These are phyloP conservation scores for Trypanosoma lewisi DNA, from an alignment of 208 protist genomes.

Conservation along the genomic window DNA sequence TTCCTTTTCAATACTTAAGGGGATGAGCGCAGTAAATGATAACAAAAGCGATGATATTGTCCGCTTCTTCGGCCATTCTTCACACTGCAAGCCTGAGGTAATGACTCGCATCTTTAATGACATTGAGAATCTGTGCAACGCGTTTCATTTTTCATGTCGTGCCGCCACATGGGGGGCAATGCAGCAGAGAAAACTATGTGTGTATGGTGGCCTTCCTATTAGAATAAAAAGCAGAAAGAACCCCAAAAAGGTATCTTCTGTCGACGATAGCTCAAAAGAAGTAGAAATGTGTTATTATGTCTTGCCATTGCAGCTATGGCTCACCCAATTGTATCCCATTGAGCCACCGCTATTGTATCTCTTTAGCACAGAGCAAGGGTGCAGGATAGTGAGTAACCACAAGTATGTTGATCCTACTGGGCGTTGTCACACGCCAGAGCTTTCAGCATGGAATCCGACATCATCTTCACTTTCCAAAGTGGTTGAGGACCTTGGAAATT, in stretches of 20 bases:
- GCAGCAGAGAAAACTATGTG: conserved; percentile 53
- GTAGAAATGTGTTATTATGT: conserved; percentile 15
- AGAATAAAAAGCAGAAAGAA: conserved; percentile 9
- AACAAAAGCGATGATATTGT: conserved; percentile 33
- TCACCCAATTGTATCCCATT: conserved; percentile 48
- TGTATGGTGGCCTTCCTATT: conserved; percentile 56
- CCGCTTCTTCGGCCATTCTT: conserved; percentile 38
- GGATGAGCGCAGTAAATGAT: background rate
- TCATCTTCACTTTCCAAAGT: conserved; percentile 35
- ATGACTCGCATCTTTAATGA: conserved; percentile 58
- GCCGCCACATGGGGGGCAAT: conserved; percentile 47
- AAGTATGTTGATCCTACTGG: conserved; percentile 58
- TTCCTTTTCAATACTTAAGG: no score
- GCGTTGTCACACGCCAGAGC: conserved; percentile 40
- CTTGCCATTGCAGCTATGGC: conserved; percentile 63
- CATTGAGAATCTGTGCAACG: conserved; percentile 28
- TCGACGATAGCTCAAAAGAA: background rate
- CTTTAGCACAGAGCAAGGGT: conserved; percentile 17
- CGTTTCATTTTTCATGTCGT: conserved; percentile 31
- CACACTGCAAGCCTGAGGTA: conserved; percentile 37
- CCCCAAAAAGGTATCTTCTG: background rate
- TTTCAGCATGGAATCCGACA: conserved; percentile 47
- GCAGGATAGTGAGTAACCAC: conserved; percentile 47
- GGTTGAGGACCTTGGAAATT: conserved; percentile 26
- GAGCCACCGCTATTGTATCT: conserved; percentile 58